These are phyloP conservation scores for Aphanocladium album DNA, from an alignment of 2,329 filamentous ascomycete genomes.

Conservation along the genomic window DNA sequence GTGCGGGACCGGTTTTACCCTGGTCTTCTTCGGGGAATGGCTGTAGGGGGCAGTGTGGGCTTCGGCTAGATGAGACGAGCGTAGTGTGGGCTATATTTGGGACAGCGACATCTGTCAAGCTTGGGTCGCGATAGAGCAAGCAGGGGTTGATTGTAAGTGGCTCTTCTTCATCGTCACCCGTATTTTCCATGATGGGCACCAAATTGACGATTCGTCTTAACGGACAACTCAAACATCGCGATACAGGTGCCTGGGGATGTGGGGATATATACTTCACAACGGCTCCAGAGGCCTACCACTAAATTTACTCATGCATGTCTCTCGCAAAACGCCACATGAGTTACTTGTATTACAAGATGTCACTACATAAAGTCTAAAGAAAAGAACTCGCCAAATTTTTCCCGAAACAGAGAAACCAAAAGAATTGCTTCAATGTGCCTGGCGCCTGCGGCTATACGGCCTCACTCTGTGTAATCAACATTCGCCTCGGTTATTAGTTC, in stretches of 20 bases:
- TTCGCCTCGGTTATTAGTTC: no score
- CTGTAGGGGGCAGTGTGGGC: neutral
- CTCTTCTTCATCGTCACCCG: neutral
- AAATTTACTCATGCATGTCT: neutral
- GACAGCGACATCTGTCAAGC: neutral
- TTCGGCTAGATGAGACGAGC: neutral
- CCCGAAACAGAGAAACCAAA: no score
- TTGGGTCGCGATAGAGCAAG: neutral
- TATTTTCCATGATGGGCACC: neutral
- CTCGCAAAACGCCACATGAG: neutral
- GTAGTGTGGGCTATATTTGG: neutral
- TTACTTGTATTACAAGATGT: no score
- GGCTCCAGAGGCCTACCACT: neutral
- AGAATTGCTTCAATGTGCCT: no score
- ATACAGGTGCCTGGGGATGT: neutral
- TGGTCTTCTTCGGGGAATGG: neutral
- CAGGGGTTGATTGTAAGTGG: neutral
- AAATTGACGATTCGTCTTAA: neutral
- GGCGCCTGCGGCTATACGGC: no score
- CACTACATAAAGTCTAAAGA: no score
- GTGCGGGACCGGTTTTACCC: neutral
- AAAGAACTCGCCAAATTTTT: no score
- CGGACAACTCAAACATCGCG: neutral
- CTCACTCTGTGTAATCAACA: no score
- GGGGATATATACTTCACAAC: neutral